Conservation (phyloP, 352 stramenopile species). For the Proteromonas lacertae region DNA sequence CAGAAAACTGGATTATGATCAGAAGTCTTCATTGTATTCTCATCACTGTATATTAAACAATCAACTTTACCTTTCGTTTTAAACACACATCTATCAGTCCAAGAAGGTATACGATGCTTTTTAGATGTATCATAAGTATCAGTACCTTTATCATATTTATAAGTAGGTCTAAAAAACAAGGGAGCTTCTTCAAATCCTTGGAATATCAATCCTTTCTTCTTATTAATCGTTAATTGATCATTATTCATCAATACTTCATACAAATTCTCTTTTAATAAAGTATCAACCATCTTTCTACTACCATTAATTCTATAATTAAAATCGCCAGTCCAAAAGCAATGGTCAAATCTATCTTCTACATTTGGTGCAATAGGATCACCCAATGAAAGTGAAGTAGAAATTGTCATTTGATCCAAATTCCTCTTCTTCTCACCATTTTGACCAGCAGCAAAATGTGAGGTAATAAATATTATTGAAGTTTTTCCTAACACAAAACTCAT, state of each 20-base stretch:
- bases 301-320: constrained; percentile 56
- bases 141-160: constrained; percentile 45
- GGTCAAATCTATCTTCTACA: constrained; percentile 11
- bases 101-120: constrained; percentile 53
- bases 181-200: constrained; percentile 18
- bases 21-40: not conserved
- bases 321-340: constrained; percentile 50
- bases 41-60: not conserved
- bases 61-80: not conserved
- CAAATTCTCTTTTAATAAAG: not conserved
- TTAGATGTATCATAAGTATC: constrained; percentile 28
- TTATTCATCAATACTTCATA: constrained; percentile 1
- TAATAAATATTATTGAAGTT: constrained; percentile 36
- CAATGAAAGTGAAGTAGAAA: not conserved
- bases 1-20: constrained; percentile 5
- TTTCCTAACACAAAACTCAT: constrained; percentile 22
- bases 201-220: not conserved
- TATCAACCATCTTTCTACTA: constrained; percentile 10
- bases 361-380: constrained; percentile 10
- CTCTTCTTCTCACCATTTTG: constrained; percentile 17
- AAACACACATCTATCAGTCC: constrained; percentile 47
- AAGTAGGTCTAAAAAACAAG: constrained; percentile 42
- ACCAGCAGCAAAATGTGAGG: constrained; percentile 38
- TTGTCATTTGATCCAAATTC: constrained; percentile 25
- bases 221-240: constrained; percentile 8